phyloP scores from a whole-genome alignment of 371 early-diverging fungal species.

The Mucor irregularis region DNA sequence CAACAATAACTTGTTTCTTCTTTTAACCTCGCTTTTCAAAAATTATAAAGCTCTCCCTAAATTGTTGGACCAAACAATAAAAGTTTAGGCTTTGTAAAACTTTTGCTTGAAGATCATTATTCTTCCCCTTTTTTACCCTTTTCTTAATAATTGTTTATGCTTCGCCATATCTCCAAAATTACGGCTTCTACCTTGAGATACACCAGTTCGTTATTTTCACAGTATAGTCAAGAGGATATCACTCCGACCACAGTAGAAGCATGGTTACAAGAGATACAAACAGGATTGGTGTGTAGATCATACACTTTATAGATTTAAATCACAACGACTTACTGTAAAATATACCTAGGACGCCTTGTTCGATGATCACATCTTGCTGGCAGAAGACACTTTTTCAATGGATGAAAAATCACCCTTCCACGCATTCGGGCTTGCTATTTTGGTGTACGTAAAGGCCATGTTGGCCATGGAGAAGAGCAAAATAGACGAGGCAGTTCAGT shows the following conservation, averaged over 20 bases:
- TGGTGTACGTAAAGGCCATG: constrained; percentile 33
- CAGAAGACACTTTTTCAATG: constrained; percentile 21
- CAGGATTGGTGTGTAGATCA: constrained; percentile 15
- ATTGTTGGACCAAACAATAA: no score
- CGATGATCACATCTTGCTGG: constrained; percentile 23
- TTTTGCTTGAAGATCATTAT: no score
- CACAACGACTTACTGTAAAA: background rate
- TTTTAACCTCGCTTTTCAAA: no score
- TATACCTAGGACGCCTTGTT: constrained; percentile 27
- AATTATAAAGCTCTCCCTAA: no score
- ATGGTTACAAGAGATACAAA: constrained; percentile 18
- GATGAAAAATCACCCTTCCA: constrained; percentile 29
- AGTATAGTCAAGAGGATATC: background rate
- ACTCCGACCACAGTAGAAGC: background rate
- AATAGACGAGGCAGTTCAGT: constrained; percentile 10
- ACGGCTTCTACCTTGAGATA: constrained; percentile 18
- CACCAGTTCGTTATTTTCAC: constrained; percentile 8
- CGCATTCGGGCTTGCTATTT: constrained; percentile 30
- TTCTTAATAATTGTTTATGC: constrained; percentile 9
- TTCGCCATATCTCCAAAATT: constrained; percentile 26
- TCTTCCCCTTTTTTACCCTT: constrained; percentile 1
- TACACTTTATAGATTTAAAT: background rate
- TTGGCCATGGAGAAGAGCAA: constrained; percentile 9
- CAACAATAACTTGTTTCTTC: no score
- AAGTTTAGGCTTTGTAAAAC: no score